phyloP scores from a whole-genome alignment of 2,329 filamentous ascomycete species.

The Aspergillus sp. region DNA sequence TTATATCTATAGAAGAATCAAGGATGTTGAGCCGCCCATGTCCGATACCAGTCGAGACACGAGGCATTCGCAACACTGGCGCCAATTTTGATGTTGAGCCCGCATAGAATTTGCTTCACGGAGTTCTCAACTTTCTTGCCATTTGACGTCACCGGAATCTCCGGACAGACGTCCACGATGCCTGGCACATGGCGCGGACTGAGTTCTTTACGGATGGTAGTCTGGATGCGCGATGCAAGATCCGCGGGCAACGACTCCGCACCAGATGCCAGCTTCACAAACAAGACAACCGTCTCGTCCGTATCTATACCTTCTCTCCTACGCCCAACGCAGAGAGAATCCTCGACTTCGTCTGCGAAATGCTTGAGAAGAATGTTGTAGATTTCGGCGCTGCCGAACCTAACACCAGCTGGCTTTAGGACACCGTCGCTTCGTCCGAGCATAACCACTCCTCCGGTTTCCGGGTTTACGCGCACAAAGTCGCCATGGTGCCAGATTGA shows the following conservation, averaged over 20 bases:
- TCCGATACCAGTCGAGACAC: constrained; percentile 82
- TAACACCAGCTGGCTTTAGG: constrained; percentile 84
- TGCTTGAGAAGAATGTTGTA: constrained; percentile 89
- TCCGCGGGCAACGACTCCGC: constrained; percentile 54
- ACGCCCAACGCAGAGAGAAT: constrained; percentile 84
- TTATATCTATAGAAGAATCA: constrained; percentile 7
- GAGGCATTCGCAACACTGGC: constrained; percentile 91
- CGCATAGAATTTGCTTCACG: constrained; percentile 93
- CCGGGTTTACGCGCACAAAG: constrained; percentile 71
- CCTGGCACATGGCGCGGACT: constrained; percentile 88
- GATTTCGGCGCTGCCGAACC: constrained; percentile 92
- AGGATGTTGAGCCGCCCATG: constrained; percentile 65
- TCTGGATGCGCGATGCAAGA: constrained; percentile 64
- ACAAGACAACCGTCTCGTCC: constrained; percentile 86
- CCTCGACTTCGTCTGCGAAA: constrained; percentile 75
- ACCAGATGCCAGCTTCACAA: constrained; percentile 68
- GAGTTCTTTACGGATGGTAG: constrained; percentile 70
- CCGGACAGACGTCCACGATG: constrained; percentile 76
- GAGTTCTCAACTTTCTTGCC: constrained; percentile 98
- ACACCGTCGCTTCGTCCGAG: constrained; percentile 89
- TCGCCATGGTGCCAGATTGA: constrained; percentile 89
- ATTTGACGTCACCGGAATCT: constrained; percentile 89
- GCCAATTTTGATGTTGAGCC: constrained; percentile 80
- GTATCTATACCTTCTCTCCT: constrained; percentile 66
- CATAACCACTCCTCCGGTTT: constrained; percentile 81